These are phyloP conservation scores for Kurtzmaniella quercitrusa DNA, from an alignment of 1,139 yeast species.

Conservation along the genomic window DNA sequence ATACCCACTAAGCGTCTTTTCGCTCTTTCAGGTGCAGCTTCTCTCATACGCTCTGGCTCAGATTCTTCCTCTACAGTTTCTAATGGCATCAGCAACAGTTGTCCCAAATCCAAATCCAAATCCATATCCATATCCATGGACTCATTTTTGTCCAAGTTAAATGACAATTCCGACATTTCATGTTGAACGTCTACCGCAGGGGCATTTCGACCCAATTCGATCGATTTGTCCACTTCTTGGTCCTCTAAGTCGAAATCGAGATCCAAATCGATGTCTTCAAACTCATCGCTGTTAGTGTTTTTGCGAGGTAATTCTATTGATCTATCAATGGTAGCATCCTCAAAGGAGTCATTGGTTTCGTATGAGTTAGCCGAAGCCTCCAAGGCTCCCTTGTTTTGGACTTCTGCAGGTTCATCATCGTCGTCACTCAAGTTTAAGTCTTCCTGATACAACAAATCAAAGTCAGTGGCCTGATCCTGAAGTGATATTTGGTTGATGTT, in stretches of 20 bases:
- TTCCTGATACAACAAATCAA: constrained; percentile 65
- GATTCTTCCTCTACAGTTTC: constrained; percentile 22
- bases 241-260: constrained; percentile 44
- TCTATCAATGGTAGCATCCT: constrained; percentile 26
- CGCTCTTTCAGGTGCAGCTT: constrained; percentile 19
- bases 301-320: constrained; percentile 59
- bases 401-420: constrained; percentile 1
- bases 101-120: constrained; percentile 17
- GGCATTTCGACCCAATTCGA: constrained; percentile 48
- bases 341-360: background rate
- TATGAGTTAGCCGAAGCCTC: constrained; percentile 1
- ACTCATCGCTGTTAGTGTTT: constrained; percentile 16
- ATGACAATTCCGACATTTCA: constrained; percentile 23
- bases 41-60: constrained; percentile 8
- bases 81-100: constrained; percentile 24
- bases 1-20: constrained; percentile 29
- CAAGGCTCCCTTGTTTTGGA: background rate
- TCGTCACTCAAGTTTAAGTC: constrained; percentile 56
- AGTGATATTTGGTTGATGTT: constrained; percentile 56
- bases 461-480: constrained; percentile 75
- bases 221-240: constrained; percentile 27
- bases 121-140: constrained; percentile 18
- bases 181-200: constrained; percentile 15
- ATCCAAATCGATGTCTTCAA: constrained; percentile 37
- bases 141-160: constrained; percentile 18